Evolutionary conservation across 1,284 basidiomycete genomes (phyloP).

Genomic region (Moniliella sp.): DNA sequence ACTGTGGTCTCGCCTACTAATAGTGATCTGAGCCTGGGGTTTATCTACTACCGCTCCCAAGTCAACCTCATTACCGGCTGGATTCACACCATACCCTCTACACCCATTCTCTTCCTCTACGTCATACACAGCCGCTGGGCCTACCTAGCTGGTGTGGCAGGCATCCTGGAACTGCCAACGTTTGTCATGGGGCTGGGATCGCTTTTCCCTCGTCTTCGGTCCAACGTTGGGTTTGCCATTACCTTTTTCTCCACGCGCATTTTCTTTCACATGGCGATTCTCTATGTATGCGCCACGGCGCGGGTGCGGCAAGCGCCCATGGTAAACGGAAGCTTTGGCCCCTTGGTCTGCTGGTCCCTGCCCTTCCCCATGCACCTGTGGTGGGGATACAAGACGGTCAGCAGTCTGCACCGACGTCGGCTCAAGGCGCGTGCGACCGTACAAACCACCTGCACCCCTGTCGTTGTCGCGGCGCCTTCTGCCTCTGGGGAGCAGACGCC

Average conservation of each 20-base stretch:
- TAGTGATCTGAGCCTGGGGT: conserved; percentile 20
- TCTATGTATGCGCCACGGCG: conserved; percentile 9
- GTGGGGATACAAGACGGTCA: conserved; percentile 31
- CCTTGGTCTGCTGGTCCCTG: conserved; percentile 9
- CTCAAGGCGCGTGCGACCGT: conserved; percentile 13
- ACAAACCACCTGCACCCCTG: conserved; percentile 3
- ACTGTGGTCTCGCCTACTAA: neutral
- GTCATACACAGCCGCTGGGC: conserved; percentile 23
- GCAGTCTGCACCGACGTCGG: conserved; percentile 22
- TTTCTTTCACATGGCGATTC: conserved; percentile 21
- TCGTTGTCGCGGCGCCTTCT: conserved; percentile 10
- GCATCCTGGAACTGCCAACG: conserved; percentile 29
- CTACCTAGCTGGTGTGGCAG: conserved; percentile 15
- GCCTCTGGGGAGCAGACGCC: conserved; percentile 25
- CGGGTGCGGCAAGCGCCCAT: conserved; percentile 14
- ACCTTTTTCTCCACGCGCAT: conserved; percentile 27
- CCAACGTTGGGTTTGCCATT: conserved; percentile 27
- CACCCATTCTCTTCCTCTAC: conserved; percentile 13
- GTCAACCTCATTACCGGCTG: conserved; percentile 29
- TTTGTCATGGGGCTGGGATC: conserved; percentile 28
- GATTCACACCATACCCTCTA: too few species aligned
- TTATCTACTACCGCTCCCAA: conserved; percentile 24
- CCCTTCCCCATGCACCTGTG: conserved; percentile 31
- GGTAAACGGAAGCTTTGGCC: conserved; percentile 13
- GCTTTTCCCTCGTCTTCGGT: conserved; percentile 19